Conservation (phyloP, 768 basidiomycete species). For the Tephrocybe sp. region DNA sequence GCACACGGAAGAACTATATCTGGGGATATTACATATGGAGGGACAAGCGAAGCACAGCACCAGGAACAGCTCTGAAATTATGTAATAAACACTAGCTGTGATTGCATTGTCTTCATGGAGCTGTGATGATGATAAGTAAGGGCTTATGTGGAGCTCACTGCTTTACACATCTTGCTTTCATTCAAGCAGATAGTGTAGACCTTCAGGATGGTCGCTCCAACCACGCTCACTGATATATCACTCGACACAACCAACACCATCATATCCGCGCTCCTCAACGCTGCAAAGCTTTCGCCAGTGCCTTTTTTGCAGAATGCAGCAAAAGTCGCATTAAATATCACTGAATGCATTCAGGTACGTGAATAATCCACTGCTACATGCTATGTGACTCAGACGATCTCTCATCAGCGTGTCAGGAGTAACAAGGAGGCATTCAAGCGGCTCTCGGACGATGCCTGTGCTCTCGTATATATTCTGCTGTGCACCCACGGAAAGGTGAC, state of each 20-base stretch:
- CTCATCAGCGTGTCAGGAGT: conserved; percentile 4
- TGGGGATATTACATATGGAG: too few species aligned
- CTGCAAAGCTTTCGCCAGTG: neutral
- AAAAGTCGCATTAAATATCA: conserved; percentile 2
- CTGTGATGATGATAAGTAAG: too few species aligned
- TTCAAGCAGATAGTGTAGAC: too few species aligned
- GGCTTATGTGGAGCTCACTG: too few species aligned
- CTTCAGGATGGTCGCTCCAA: too few species aligned
- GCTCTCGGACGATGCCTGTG: conserved; percentile 10
- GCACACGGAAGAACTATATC: too few species aligned
- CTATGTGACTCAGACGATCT: neutral
- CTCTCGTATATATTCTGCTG: conserved; percentile 9
- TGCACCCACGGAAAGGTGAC: neutral
- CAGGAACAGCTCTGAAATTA: too few species aligned
- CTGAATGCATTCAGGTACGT: conserved; percentile 4
- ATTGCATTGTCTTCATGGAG: too few species aligned
- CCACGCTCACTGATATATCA: neutral
- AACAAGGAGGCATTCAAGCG: conserved; percentile 11
- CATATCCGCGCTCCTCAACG: conserved; percentile 4
- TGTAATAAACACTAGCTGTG: too few species aligned
- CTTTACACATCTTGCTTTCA: too few species aligned
- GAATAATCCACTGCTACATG: neutral
- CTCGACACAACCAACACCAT: conserved; percentile 4
- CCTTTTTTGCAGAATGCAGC: conserved; percentile 7
- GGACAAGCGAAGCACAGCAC: too few species aligned